Base-by-base conservation (phyloP, 805 yeast species). In the Candida manassasensis region DNA sequence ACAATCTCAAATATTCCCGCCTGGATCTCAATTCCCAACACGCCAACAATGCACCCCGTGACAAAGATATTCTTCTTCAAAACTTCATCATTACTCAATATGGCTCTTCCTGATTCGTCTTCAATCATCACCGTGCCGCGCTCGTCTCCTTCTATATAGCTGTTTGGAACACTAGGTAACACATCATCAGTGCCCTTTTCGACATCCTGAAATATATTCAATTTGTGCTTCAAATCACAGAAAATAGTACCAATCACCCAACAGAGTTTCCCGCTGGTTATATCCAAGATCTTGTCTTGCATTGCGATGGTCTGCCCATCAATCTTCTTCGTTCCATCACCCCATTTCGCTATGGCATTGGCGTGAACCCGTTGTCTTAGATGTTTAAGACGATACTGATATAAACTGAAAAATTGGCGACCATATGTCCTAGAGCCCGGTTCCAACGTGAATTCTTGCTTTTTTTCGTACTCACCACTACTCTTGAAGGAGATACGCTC, bases 191-290 rank as follows among this genome's bases (percentile, higher is more conserved):
- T 54, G 21, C 73, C 73, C 17, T 71, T 72, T 21, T 83, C 77
- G 6, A 90, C 88, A 42, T 93, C 97, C 28, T 77, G 75, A 37
- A 93, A 60, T 34, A 93, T 80, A 54, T 89, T 83, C 4, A 96
- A 88, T 52, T 93, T 93, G 50, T 77, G 77, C 50, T 78, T 79
- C 80, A 86, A 72, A 41, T 89, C 96, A 48, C 85, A 73, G 50
- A 82, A 87, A 0, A 89, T 70, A 0, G 97, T 86, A 2, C 98
- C 98, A 17, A 82, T 69, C 9, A 87, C 79, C 90, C 90, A 93
- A 42, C 85, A 73, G 13, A 82, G 71, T 40, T 74, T 69, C 39
- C 79, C 75, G 21, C 73, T 68, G 8, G 63, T 59, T 6, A 86
- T 76, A 47, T 86, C 94, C 39, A 87, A 59, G 28, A 67, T 67